Percentiles rank a stretch among this genome's conserved stretches.
Evolutionary conservation across 129 eudicot genomes (phyloP).

Genomic region (Glebionis coronaria): DNA sequence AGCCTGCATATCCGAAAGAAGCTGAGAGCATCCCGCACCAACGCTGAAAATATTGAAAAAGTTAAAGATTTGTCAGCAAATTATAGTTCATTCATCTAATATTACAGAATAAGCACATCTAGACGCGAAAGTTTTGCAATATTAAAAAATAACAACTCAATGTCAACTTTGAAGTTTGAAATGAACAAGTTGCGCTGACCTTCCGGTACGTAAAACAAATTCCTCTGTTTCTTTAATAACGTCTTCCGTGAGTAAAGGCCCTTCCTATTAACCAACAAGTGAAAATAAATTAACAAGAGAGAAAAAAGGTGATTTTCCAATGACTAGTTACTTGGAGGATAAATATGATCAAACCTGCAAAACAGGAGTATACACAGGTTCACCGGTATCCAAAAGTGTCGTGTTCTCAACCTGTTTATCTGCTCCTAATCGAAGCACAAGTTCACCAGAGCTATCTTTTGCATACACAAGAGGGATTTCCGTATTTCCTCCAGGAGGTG

Average conservation of each 20-base stretch:
- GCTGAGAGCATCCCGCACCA: slow-evolving; percentile 99
- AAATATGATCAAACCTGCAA: slow-evolving; percentile 62
- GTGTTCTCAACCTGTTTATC: slow-evolving; percentile 53
- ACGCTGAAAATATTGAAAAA: slow-evolving; percentile 49
- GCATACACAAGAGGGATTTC: slow-evolving; percentile 52
- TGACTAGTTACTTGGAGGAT: not conserved
- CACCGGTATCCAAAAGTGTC: slow-evolving; percentile 80
- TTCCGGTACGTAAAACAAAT: slow-evolving; percentile 91
- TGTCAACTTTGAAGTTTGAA: too few species aligned
- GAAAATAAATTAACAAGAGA: slow-evolving; percentile 13
- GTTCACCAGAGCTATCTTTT: slow-evolving; percentile 63
- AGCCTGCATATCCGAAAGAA: slow-evolving; percentile 99
- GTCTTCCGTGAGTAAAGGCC: slow-evolving; percentile 90
- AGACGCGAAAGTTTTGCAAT: not conserved
- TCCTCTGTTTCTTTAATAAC: slow-evolving; percentile 89
- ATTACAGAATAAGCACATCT: too few species aligned
- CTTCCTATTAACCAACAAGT: slow-evolving; percentile 54
- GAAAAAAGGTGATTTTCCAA: not conserved
- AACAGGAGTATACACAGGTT: slow-evolving; percentile 77
- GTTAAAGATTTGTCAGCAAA: not conserved
- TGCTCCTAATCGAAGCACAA: slow-evolving; percentile 72
- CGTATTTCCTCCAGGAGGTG: slow-evolving; percentile 33
- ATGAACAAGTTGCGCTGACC: slow-evolving; percentile 43
- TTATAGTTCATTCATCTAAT: not conserved
- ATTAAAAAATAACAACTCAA: not conserved